A percentile compares a stretch with the other conserved stretches of the same genome.
phyloP scores from a whole-genome alignment of 768 basidiomycete species.

The Daedaleopsis sinensis region DNA sequence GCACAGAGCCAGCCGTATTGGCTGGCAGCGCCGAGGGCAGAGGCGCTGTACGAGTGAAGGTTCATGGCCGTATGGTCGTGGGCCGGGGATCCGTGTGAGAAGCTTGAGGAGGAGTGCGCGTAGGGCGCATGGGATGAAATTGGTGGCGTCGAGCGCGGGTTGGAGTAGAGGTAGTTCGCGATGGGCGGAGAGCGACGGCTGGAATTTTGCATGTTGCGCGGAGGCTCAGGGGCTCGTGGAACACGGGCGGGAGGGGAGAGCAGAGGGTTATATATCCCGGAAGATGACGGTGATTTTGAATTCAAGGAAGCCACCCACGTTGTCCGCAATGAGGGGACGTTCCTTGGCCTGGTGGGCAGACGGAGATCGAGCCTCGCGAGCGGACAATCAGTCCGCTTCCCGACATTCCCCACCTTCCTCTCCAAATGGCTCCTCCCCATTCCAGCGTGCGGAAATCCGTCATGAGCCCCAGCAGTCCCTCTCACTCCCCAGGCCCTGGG shows the following conservation, averaged over 20 bases:
- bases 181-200: conserved; percentile 6
- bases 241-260: conserved; percentile 18
- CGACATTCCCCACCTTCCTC: conserved; percentile 1
- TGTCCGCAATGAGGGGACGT: conserved; percentile 19
- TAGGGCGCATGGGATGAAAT: conserved; percentile 17
- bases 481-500: conserved; percentile 6
- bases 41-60: conserved; percentile 19
- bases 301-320: conserved; percentile 22
- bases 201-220: conserved; percentile 13
- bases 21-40: conserved; percentile 12
- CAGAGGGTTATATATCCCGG: conserved; percentile 20
- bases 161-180: conserved; percentile 12
- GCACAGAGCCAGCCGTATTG: conserved; percentile 23
- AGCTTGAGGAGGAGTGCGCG: conserved; percentile 15
- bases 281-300: conserved; percentile 13
- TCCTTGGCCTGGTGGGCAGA: neutral
- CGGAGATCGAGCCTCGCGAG: conserved; percentile 13
- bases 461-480: neutral
- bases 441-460: conserved; percentile 7
- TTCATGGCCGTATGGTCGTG: conserved; percentile 12
- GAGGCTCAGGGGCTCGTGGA: conserved; percentile 10
- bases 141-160: conserved; percentile 17
- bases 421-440: conserved; percentile 7
- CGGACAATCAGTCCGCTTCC: conserved; percentile 11
- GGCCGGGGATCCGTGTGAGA: conserved; percentile 28